Percentiles rank a stretch among this genome's conserved stretches.
Evolutionary conservation across 108 stramenopile genomes (phyloP).

Genomic region (Cyclotella distinguenda): DNA sequence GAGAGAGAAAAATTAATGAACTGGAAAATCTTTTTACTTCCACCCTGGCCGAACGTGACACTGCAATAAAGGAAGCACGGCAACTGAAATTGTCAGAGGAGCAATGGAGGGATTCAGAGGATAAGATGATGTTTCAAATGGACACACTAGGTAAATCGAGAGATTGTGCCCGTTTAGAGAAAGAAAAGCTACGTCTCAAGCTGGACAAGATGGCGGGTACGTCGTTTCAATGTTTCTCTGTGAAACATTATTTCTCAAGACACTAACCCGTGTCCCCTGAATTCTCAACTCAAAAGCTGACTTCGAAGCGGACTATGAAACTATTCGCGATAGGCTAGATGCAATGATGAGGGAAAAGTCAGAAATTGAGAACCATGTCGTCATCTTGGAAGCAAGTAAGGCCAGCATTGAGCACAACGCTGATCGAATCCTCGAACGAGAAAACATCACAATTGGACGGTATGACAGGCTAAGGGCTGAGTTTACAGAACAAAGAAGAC

Average conservation of each 20-base stretch:
- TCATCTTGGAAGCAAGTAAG: constrained; percentile 36
- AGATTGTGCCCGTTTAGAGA: constrained; percentile 15
- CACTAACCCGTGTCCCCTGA: not conserved
- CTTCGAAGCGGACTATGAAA: constrained; percentile 36
- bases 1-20: constrained; percentile 15
- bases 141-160: constrained; percentile 5
- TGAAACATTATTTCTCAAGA: not conserved
- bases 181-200: constrained; percentile 11
- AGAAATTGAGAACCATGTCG: constrained; percentile 21
- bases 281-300: constrained; percentile 19
- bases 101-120: constrained; percentile 10
- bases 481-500: constrained; percentile 11
- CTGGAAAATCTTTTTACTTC: constrained; percentile 13
- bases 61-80: not conserved
- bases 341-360: constrained; percentile 21
- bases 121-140: constrained; percentile 2
- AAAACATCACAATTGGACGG: constrained; percentile 23
- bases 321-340: constrained; percentile 18
- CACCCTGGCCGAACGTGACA: constrained; percentile 14
- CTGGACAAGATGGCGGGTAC: constrained; percentile 20
- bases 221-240: not conserved
- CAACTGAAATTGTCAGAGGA: not conserved
- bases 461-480: constrained; percentile 15
- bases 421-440: constrained; percentile 38
- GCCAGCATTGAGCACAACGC: constrained; percentile 37